Conservation (phyloP, 441 rosid species). For the Viola pubescens region DNA sequence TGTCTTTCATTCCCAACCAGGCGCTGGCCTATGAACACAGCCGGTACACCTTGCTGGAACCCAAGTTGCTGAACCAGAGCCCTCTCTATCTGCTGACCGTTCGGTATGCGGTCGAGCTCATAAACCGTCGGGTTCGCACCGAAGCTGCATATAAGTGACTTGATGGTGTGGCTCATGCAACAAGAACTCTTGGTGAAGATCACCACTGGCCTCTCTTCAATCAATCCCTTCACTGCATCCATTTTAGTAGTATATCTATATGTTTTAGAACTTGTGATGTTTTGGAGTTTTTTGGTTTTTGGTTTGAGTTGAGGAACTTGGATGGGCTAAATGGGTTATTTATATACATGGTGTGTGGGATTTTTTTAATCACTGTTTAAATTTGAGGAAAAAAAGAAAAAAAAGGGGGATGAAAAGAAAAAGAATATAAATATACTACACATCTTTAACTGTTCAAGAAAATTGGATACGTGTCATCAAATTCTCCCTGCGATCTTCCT, state of each 20-base stretch:
- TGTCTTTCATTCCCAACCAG: constrained; percentile 62
- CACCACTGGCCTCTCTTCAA: constrained; percentile 48
- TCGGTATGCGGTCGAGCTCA: constrained; percentile 48
- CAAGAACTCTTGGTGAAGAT: constrained; percentile 63
- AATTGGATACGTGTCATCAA: not conserved
- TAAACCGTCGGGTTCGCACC: constrained; percentile 54
- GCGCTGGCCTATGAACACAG: constrained; percentile 63
- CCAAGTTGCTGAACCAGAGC: constrained; percentile 49
- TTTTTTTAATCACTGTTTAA: not conserved
- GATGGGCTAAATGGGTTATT: constrained; percentile 12
- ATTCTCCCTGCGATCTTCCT: constrained; percentile 11
- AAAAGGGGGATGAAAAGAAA: no score
- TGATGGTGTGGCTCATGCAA: constrained; percentile 59
- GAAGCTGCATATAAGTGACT: constrained; percentile 39
- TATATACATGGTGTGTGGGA: constrained; percentile 15
- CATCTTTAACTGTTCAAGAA: no score
- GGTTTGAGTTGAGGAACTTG: constrained; percentile 11
- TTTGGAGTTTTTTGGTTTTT: not conserved
- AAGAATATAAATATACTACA: no score
- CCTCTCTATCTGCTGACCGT: constrained; percentile 47
- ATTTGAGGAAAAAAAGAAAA: no score
- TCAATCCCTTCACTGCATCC: constrained; percentile 31
- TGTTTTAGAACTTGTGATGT: not conserved
- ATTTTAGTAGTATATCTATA: constrained; percentile 10
- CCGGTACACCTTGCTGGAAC: constrained; percentile 54